Evolutionary conservation across 1,284 basidiomycete species (phyloP).

Genomic region (Psilocybe mexicana): DNA sequence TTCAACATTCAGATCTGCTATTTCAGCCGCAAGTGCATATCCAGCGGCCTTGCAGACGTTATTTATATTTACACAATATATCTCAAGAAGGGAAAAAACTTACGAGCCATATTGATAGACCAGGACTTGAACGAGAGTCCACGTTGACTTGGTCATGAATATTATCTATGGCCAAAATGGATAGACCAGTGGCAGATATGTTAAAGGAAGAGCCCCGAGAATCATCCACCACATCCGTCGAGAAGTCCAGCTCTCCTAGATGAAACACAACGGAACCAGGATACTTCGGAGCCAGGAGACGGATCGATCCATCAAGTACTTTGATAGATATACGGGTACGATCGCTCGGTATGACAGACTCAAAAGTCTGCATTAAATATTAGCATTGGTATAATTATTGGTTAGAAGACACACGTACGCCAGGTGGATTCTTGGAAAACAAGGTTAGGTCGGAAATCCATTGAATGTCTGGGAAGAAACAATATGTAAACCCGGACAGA

Average conservation of each 20-base stretch:
- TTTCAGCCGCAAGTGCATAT: slow-evolving; percentile 69
- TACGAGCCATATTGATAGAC: slow-evolving; percentile 72
- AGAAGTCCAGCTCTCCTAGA: slow-evolving; percentile 65
- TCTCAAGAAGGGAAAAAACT: slow-evolving; percentile 23
- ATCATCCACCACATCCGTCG: slow-evolving; percentile 72
- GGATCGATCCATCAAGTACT: slow-evolving; percentile 71
- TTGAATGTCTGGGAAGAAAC: slow-evolving; percentile 60
- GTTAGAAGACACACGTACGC: slow-evolving; percentile 62
- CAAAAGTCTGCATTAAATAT: slow-evolving; percentile 68
- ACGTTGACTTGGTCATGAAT: slow-evolving; percentile 37
- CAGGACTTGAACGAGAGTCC: slow-evolving; percentile 27
- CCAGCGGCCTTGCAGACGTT: slow-evolving; percentile 44
- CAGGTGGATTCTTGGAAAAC: slow-evolving; percentile 86
- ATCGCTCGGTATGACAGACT: slow-evolving; percentile 91
- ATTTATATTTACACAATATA: background rate
- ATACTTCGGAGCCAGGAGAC: slow-evolving; percentile 57
- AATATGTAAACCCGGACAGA: slow-evolving; percentile 67
- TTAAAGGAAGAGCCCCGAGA: slow-evolving; percentile 57
- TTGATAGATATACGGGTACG: slow-evolving; percentile 71
- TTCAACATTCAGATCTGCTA: slow-evolving; percentile 47
- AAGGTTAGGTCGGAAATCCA: slow-evolving; percentile 66
- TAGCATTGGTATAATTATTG: background rate
- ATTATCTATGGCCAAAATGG: slow-evolving; percentile 69
- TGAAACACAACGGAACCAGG: slow-evolving; percentile 68
- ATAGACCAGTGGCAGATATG: slow-evolving; percentile 47